A percentile compares a stretch with the other conserved stretches of the same genome.
Conservation (phyloP, 768 basidiomycete species). For the Tephrocybe sp. region DNA sequence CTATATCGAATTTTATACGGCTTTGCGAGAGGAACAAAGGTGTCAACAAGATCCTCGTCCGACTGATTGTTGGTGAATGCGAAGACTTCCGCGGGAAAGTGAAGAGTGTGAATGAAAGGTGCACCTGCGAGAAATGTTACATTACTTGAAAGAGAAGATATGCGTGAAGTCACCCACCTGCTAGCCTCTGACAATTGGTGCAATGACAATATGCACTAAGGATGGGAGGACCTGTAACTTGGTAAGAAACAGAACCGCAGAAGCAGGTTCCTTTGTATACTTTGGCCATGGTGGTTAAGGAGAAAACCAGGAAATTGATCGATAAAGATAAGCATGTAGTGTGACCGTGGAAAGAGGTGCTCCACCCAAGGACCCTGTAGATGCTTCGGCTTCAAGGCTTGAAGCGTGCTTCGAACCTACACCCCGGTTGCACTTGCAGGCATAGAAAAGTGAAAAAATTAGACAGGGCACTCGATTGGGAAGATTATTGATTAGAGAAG, state of each 20-base stretch:
- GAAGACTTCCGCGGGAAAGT: slow-evolving; percentile 50
- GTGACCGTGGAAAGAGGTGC: background rate
- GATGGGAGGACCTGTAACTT: slow-evolving; percentile 43
- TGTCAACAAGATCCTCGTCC: slow-evolving; percentile 34
- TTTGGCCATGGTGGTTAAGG: background rate
- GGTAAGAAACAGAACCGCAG: slow-evolving; percentile 51
- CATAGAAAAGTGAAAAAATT: too few relatives aligned
- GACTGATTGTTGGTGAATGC: slow-evolving; percentile 47
- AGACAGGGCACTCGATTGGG: too few relatives aligned
- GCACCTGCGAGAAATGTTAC: slow-evolving; percentile 33
- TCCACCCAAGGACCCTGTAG: background rate
- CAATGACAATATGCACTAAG: slow-evolving; percentile 70
- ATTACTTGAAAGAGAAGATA: background rate
- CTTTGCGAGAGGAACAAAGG: slow-evolving; percentile 45
- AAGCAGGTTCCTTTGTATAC: slow-evolving; percentile 53
- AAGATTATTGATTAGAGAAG: too few relatives aligned
- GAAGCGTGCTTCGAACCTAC: too few relatives aligned
- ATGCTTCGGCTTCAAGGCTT: too few relatives aligned
- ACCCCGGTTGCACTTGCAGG: too few relatives aligned
- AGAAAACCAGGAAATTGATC: background rate
- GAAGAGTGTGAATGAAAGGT: slow-evolving; percentile 62
- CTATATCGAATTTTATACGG: slow-evolving; percentile 61
- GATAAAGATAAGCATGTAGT: background rate
- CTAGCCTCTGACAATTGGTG: slow-evolving; percentile 62
- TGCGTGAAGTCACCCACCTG: slow-evolving; percentile 31